These are phyloP conservation scores for Chlamydomonas applanata DNA, from an alignment of 139 green algal species.

Conservation along the genomic window DNA sequence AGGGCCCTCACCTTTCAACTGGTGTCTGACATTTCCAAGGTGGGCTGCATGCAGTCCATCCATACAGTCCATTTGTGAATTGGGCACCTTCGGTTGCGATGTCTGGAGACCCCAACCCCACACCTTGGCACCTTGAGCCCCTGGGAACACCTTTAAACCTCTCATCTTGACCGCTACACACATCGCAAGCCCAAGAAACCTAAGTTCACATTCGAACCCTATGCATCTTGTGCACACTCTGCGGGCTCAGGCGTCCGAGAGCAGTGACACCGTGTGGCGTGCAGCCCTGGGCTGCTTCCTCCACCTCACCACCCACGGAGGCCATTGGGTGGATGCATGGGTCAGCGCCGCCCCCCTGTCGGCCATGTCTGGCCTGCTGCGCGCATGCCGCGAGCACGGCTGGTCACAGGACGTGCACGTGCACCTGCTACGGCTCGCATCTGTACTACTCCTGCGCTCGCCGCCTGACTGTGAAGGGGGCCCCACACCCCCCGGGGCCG, in stretches of 20 bases:
- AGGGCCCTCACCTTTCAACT: slow-evolving; percentile 68
- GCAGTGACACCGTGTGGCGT: slow-evolving; percentile 54
- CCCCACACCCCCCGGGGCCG: neutral
- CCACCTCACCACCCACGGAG: slow-evolving; percentile 50
- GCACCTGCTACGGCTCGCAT: slow-evolving; percentile 2
- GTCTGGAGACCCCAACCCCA: no score
- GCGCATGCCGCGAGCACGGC: slow-evolving; percentile 28
- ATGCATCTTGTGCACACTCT: neutral
- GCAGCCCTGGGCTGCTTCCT: slow-evolving; percentile 63
- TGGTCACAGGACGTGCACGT: slow-evolving; percentile 21
- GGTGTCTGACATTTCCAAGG: slow-evolving; percentile 40
- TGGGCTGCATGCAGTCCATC: slow-evolving; percentile 2
- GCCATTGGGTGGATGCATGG: slow-evolving; percentile 44
- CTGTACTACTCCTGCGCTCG: neutral
- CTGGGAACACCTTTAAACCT: no score
- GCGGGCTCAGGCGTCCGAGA: slow-evolving; percentile 39
- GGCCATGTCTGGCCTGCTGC: slow-evolving; percentile 54
- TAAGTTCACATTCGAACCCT: no score
- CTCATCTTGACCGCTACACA: no score
- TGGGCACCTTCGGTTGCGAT: no score
- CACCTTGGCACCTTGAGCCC: no score
- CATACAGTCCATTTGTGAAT: no score
- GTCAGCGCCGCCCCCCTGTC: slow-evolving; percentile 46
- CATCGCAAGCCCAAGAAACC: no score
- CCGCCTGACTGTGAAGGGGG: neutral